Conservation (phyloP, 2,329 filamentous ascomycete genomes). For the Cylindrodendrum hubeiense region DNA sequence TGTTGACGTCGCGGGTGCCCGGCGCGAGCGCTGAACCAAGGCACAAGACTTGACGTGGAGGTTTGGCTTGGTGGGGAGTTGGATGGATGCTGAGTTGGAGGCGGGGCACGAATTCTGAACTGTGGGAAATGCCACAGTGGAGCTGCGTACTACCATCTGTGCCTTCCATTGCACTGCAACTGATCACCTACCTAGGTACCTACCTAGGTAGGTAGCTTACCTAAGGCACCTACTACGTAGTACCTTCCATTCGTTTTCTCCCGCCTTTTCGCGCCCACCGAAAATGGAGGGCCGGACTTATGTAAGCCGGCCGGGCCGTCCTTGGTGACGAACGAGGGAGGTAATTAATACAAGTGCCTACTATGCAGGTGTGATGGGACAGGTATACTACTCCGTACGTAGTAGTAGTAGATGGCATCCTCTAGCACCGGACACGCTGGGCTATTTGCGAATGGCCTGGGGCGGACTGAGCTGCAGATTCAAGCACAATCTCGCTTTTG, state of each 20-base stretch:
- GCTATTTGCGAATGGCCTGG: too few relatives aligned
- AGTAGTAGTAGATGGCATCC: too few relatives aligned
- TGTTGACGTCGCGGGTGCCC: not conserved
- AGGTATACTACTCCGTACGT: too few relatives aligned
- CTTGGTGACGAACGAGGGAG: not conserved
- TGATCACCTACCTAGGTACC: not conserved
- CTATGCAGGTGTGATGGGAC: too few relatives aligned
- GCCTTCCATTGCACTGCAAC: too few relatives aligned
- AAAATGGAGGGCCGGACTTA: not conserved
- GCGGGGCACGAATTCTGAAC: slow-evolving; percentile 39
- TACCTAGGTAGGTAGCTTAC: not conserved
- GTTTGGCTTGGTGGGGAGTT: slow-evolving; percentile 43
- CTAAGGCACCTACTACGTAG: not conserved
- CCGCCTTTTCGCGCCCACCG: not conserved
- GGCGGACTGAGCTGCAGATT: too few relatives aligned
- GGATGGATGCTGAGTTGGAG: slow-evolving; percentile 32
- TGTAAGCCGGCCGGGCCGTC: not conserved
- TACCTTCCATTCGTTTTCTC: not conserved
- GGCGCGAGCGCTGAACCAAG: slow-evolving; percentile 13
- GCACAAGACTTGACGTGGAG: slow-evolving; percentile 43
- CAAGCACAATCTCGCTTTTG: too few relatives aligned
- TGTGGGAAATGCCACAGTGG: slow-evolving; percentile 20
- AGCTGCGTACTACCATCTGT: not conserved
- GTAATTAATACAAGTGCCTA: too few relatives aligned
- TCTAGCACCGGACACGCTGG: too few relatives aligned